Conservation (phyloP, 805 yeast genomes). For the Tetrapisispora namnaoensis region DNA sequence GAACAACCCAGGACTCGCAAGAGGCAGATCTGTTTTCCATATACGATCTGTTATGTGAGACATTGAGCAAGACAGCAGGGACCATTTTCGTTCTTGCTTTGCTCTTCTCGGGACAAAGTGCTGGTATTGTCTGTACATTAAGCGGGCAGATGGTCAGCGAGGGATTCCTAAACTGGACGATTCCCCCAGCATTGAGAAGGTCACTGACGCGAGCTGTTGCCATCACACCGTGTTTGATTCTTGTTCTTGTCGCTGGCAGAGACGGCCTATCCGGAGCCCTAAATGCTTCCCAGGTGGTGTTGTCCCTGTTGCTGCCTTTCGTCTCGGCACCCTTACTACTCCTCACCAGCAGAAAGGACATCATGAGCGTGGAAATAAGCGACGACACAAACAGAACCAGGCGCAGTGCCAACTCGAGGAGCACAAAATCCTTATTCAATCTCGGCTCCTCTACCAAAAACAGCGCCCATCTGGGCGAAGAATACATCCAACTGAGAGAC, state of each 20-base stretch:
- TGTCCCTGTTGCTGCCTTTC: slow-evolving; percentile 70
- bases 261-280: slow-evolving; percentile 69
- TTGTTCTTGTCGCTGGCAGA: slow-evolving; percentile 68
- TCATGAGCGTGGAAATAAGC: slow-evolving; percentile 48
- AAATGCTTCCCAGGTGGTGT: slow-evolving; percentile 78
- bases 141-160: slow-evolving; percentile 94
- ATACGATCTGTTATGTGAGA: slow-evolving; percentile 50
- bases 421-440: neutral
- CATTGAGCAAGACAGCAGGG: slow-evolving; percentile 70
- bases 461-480: neutral
- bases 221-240: slow-evolving; percentile 72
- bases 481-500: slow-evolving; percentile 1
- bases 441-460: neutral
- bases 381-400: slow-evolving; percentile 9
- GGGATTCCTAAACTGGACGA: slow-evolving; percentile 74
- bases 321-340: slow-evolving; percentile 81
- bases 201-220: slow-evolving; percentile 77
- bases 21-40: slow-evolving; percentile 81
- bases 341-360: slow-evolving; percentile 60
- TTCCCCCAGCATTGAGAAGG: slow-evolving; percentile 74
- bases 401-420: neutral
- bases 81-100: slow-evolving; percentile 77
- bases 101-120: slow-evolving; percentile 80
- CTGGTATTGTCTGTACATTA: slow-evolving; percentile 90
- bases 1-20: slow-evolving; percentile 44